Conservation (phyloP, 306 rosid species). For the Fagus crenata region DNA sequence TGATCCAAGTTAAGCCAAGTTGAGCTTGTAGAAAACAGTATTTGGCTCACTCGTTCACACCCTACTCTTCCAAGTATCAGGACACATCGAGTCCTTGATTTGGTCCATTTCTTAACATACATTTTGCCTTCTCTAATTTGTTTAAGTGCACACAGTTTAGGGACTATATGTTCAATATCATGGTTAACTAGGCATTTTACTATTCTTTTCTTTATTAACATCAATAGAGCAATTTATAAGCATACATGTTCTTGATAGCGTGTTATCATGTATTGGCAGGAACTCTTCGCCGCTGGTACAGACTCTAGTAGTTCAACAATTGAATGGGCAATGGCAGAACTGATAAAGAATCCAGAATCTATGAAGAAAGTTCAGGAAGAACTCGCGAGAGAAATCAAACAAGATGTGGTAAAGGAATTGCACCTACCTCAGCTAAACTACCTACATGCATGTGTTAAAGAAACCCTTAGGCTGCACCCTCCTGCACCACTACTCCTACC, state of each 20-base stretch:
- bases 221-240: background rate
- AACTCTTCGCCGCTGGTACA: slow-evolving; percentile 28
- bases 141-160: background rate
- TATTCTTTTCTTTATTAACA: background rate
- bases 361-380: slow-evolving; percentile 27
- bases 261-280: slow-evolving; percentile 18
- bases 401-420: slow-evolving; percentile 16
- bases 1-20: no score
- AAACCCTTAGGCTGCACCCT: slow-evolving; percentile 36
- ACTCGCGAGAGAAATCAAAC: slow-evolving; percentile 10
- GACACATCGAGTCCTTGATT: no score
- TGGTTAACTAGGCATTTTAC: background rate
- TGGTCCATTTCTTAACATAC: no score
- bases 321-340: slow-evolving; percentile 37
- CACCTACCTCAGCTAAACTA: slow-evolving; percentile 17
- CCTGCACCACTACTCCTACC: slow-evolving; percentile 35
- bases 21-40: no score
- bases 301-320: slow-evolving; percentile 28
- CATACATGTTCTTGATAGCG: background rate
- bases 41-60: no score
- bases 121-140: no score
- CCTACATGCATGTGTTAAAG: slow-evolving; percentile 32
- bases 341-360: slow-evolving; percentile 15
- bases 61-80: no score
- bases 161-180: background rate